phyloP scores from a whole-genome alignment of 768 basidiomycete species.

The Leucosporidium scottii region DNA sequence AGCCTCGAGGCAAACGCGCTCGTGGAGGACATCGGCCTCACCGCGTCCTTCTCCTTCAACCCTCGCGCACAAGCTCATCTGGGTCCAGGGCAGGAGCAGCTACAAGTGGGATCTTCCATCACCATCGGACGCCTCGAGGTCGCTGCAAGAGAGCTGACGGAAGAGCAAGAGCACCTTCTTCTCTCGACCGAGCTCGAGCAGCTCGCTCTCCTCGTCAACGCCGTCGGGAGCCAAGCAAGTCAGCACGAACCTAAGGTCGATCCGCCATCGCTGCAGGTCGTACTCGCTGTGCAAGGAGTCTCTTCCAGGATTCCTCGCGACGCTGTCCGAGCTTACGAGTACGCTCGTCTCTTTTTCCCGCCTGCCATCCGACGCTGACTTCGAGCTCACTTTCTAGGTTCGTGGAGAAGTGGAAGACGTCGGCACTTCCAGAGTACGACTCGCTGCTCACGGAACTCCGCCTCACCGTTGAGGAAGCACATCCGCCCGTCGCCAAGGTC shows the following conservation, averaged over 20 bases:
- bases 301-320: slow-evolving; percentile 60
- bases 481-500: neutral
- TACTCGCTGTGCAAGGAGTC: slow-evolving; percentile 22
- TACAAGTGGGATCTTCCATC: neutral
- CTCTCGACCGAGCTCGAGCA: slow-evolving; percentile 4
- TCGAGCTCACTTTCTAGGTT: slow-evolving; percentile 46
- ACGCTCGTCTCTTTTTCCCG: slow-evolving; percentile 34
- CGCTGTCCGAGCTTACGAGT: slow-evolving; percentile 54
- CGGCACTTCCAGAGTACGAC: slow-evolving; percentile 59
- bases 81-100: neutral
- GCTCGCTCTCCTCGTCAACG: neutral
- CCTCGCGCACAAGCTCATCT: neutral
- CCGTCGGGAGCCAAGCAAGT: neutral
- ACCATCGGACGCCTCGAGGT: neutral
- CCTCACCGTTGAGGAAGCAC: slow-evolving; percentile 19
- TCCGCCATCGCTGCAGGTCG: neutral
- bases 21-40: neutral
- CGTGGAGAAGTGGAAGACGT: slow-evolving; percentile 71
- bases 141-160: neutral
- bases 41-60: neutral
- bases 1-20: neutral
- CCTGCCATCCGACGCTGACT: slow-evolving; percentile 34
- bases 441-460: slow-evolving; percentile 28
- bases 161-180: neutral
- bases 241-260: neutral